Percentiles rank a stretch among this genome's conserved stretches.
These are phyloP conservation scores for Aspergillus tamarii DNA, from an alignment of 2,329 filamentous ascomycete species.

Conservation along the genomic window DNA sequence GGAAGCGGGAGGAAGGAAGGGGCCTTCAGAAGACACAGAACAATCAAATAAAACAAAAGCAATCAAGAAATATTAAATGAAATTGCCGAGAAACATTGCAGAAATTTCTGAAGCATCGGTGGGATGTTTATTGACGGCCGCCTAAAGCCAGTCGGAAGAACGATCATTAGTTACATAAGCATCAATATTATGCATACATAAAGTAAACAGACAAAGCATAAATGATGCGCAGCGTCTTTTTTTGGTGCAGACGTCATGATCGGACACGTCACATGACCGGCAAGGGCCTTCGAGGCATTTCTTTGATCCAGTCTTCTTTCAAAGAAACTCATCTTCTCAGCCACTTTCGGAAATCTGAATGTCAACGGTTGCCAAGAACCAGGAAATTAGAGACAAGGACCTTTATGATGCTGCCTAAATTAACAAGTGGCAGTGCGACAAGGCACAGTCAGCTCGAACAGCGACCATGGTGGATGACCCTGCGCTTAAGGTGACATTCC, in stretches of 20 bases:
- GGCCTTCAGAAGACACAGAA: neutral
- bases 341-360: neutral
- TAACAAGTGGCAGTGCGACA: neutral
- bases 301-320: neutral
- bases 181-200: no score
- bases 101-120: neutral
- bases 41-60: neutral
- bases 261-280: neutral
- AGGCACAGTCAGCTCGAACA: neutral
- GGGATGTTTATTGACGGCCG: neutral
- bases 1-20: neutral
- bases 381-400: neutral
- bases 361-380: neutral
- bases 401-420: conserved; percentile 1
- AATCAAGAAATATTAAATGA: neutral
- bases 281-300: neutral
- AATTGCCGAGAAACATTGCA: no score
- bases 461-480: neutral
- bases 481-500: neutral
- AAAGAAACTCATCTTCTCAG: neutral
- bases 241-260: neutral
- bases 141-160: neutral
- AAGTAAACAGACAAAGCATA: no score
- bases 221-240: no score
- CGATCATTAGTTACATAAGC: no score